phyloP scores from a whole-genome alignment of 108 stramenopile genomes.

The Skeletonema menzelii region DNA sequence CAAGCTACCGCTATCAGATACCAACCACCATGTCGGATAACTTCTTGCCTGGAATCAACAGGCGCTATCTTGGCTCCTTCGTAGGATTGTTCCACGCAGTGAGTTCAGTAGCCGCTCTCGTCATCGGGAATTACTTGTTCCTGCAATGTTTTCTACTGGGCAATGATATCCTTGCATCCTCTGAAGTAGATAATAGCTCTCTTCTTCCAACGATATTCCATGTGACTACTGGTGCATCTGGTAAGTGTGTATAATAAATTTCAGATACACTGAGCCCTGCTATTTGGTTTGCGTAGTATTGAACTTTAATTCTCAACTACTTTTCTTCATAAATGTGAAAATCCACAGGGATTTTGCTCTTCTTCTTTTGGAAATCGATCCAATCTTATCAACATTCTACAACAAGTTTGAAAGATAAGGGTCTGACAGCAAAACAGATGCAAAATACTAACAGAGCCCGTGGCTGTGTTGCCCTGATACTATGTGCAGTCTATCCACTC shows the following conservation, averaged over 20 bases:
- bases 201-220: background rate
- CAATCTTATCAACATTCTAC: background rate
- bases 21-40: background rate
- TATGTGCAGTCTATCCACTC: slow-evolving; percentile 5
- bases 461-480: background rate
- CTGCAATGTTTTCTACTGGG: background rate
- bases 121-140: background rate
- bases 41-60: background rate
- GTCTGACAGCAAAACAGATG: slow-evolving; percentile 1
- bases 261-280: too few species aligned
- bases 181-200: background rate
- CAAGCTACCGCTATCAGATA: too few species aligned
- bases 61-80: background rate
- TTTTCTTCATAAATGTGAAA: too few species aligned
- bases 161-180: background rate
- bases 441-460: slow-evolving; percentile 1
- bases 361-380: background rate
- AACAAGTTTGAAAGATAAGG: background rate
- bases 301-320: too few species aligned
- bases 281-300: too few species aligned
- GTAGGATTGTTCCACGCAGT: background rate
- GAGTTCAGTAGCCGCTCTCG: background rate
- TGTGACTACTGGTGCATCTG: background rate
- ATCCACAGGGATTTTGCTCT: background rate
- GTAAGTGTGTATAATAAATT: too few species aligned